Percentiles rank a stretch among this genome's conserved stretches.
phyloP scores from a whole-genome alignment of 139 green algal genomes.

The Micractinium sp. region DNA sequence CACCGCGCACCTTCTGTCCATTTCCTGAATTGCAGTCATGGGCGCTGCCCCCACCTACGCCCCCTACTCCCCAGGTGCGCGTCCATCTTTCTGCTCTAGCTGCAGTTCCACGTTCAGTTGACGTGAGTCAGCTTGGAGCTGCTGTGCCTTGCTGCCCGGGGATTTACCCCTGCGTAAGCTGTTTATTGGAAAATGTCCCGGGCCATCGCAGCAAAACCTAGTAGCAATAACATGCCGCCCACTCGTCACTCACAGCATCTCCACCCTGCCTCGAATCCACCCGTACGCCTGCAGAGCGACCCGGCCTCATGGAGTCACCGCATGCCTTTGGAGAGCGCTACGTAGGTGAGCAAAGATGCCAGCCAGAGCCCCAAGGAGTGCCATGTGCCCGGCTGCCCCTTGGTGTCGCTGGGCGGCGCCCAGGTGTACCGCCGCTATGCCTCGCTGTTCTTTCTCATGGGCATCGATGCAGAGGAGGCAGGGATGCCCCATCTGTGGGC shows the following conservation, averaged over 20 bases:
- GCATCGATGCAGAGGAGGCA: too few species aligned
- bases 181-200: too few species aligned
- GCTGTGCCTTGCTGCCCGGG: too few species aligned
- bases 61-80: background rate
- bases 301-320: background rate
- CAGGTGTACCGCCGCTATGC: too few species aligned
- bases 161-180: too few species aligned
- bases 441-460: too few species aligned
- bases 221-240: background rate
- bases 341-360: background rate
- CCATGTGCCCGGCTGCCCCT: too few species aligned
- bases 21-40: background rate
- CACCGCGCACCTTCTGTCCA: background rate
- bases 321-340: constrained; percentile 4
- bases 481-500: too few species aligned
- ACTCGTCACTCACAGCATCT: background rate
- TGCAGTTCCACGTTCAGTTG: background rate
- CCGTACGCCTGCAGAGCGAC: background rate
- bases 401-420: too few species aligned
- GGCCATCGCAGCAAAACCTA: too few species aligned
- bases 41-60: background rate
- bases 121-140: background rate
- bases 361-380: background rate
- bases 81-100: background rate
- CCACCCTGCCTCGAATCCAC: background rate